Percentiles rank a stretch among this genome's conserved stretches.
Conservation (phyloP, 305 asterid species). For the Fraxinus ornus region DNA sequence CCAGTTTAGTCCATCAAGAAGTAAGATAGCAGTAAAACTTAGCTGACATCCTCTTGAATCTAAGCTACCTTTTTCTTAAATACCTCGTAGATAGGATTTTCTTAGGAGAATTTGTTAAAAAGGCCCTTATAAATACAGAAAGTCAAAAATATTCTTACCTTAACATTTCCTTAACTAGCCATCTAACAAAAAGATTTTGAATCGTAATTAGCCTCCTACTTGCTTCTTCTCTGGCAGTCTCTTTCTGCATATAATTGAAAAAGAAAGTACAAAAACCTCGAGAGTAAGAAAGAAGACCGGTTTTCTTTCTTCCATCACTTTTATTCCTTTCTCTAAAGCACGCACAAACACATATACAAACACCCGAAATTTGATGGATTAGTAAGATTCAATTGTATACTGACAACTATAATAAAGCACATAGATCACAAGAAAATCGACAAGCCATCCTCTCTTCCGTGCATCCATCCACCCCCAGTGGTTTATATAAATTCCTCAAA, state of each 20-base stretch:
- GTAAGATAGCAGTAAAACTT: background rate
- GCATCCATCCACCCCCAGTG: background rate
- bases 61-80: background rate
- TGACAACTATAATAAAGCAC: background rate
- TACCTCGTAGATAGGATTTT: background rate
- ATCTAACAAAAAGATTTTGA: background rate
- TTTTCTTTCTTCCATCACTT: background rate
- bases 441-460: background rate
- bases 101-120: background rate
- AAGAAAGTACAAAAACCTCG: background rate
- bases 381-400: background rate
- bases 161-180: background rate
- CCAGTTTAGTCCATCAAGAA: background rate
- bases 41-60: background rate
- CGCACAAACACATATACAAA: background rate
- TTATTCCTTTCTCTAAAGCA: background rate
- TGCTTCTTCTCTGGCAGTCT: background rate
- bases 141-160: background rate
- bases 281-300: background rate
- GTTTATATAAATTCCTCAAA: background rate
- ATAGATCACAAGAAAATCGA: background rate
- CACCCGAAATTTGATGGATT: background rate
- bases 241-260: background rate
- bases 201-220: background rate
- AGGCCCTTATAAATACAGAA: background rate